phyloP scores from a whole-genome alignment of 2,329 filamentous ascomycete genomes.

The Cytospora piceae region DNA sequence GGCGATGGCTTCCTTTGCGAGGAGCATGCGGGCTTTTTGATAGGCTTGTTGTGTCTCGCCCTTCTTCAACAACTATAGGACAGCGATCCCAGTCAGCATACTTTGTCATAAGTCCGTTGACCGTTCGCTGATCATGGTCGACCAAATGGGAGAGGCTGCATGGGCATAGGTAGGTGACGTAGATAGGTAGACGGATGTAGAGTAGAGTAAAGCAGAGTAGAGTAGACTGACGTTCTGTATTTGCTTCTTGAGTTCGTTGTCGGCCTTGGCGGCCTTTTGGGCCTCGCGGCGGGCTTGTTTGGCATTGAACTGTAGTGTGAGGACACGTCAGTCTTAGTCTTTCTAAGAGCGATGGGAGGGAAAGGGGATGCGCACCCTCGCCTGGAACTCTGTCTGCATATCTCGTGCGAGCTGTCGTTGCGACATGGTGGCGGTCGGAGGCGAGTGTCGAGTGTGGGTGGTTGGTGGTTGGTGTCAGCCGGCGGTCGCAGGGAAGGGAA shows the following conservation, averaged over 20 bases:
- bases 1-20: constrained; percentile 64
- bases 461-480: neutral
- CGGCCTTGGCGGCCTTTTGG: constrained; percentile 63
- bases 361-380: constrained; percentile 46
- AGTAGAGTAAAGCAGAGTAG: no score
- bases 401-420: constrained; percentile 63
- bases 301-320: constrained; percentile 54
- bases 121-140: neutral
- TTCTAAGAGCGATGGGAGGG: neutral
- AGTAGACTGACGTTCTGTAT: constrained; percentile 55
- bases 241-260: constrained; percentile 64
- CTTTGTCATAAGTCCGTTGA: neutral
- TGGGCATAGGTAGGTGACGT: neutral
- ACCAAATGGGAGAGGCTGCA: neutral
- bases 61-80: constrained; percentile 56
- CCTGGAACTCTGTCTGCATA: constrained; percentile 67
- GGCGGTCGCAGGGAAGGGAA: neutral
- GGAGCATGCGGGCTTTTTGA: constrained; percentile 65
- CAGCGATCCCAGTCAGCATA: neutral
- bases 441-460: neutral
- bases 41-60: constrained; percentile 67
- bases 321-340: constrained; percentile 9
- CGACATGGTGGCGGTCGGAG: constrained; percentile 50
- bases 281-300: constrained; percentile 65
- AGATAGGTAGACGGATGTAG: neutral